A percentile compares a stretch with the other conserved stretches of the same genome.
Conservation (phyloP, 139 green algal genomes). For the Mesotaenium endlicherianum region DNA sequence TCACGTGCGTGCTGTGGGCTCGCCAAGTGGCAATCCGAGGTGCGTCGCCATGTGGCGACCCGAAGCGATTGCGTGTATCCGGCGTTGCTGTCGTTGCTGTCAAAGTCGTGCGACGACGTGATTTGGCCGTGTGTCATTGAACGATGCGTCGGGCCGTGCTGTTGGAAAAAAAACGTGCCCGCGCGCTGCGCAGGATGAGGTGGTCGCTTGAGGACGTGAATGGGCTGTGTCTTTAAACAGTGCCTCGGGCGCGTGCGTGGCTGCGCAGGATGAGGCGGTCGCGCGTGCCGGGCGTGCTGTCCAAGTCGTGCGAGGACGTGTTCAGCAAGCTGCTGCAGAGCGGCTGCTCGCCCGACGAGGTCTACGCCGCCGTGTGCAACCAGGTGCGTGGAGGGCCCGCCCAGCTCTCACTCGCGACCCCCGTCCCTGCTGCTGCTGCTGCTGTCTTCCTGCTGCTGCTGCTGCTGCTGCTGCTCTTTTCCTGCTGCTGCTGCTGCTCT, state of each 20-base stretch:
- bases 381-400: constrained; percentile 1
- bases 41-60: too few species aligned
- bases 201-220: too few species aligned
- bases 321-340: constrained; percentile 67
- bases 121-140: too few species aligned
- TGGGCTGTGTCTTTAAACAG: too few species aligned
- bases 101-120: too few species aligned
- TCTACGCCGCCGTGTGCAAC: constrained; percentile 67
- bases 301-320: constrained; percentile 58
- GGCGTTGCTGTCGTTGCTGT: too few species aligned
- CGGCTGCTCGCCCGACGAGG: constrained; percentile 65
- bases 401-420: not conserved
- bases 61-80: too few species aligned
- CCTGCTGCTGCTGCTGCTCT: not conserved
- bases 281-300: not conserved
- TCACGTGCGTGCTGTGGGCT: too few species aligned
- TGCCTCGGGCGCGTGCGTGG: too few species aligned
- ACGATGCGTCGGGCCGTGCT: too few species aligned
- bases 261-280: constrained; percentile 32
- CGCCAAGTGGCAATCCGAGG: too few species aligned
- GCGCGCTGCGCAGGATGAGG: too few species aligned
- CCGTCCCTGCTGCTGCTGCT: not conserved
- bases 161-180: not conserved
- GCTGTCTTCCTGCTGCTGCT: not conserved
- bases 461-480: not conserved